Evolutionary conservation across 75 land plant genomes (phyloP).

Genomic region (Picea glauca): DNA sequence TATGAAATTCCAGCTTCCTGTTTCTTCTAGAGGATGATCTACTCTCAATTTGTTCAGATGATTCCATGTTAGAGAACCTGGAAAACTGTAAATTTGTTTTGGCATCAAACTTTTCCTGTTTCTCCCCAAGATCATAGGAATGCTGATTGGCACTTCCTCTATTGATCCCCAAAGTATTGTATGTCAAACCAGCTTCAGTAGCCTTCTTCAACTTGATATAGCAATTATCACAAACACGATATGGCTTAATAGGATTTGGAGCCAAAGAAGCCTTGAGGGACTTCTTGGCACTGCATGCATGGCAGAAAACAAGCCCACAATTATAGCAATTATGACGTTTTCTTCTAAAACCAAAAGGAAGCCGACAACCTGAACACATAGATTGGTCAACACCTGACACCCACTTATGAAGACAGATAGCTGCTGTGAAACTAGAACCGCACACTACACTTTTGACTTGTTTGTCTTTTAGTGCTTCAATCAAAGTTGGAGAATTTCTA

Average conservation of each 20-base stretch:
- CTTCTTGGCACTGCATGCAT: conserved; percentile 93
- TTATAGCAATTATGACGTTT: conserved; percentile 98
- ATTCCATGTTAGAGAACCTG: conserved; percentile 61
- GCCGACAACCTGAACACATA: conserved; percentile 91
- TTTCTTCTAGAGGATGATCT: conserved; percentile 39
- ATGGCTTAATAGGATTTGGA: conserved; percentile 87
- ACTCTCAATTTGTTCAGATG: conserved; percentile 52
- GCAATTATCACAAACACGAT: conserved; percentile 93
- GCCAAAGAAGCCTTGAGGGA: conserved; percentile 88
- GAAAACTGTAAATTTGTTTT: conserved; percentile 46
- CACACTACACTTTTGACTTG: conserved; percentile 96
- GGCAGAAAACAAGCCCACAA: conserved; percentile 93
- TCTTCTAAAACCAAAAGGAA: conserved; percentile 92
- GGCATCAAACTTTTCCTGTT: conserved; percentile 54
- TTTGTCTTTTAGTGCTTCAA: conserved; percentile 82
- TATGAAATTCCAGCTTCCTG: conserved; percentile 64
- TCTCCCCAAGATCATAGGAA: conserved; percentile 44
- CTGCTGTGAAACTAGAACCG: conserved; percentile 88
- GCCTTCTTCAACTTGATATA: conserved; percentile 70
- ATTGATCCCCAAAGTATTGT: conserved; percentile 35
- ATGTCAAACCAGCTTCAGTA: conserved; percentile 42
- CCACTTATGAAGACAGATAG: conserved; percentile 96
- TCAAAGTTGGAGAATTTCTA: conserved; percentile 61
- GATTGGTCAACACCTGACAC: conserved; percentile 93
- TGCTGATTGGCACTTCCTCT: conserved; percentile 41